Evolutionary conservation across 805 yeast genomes (phyloP).

Genomic region (Ogataea salicorniae): DNA sequence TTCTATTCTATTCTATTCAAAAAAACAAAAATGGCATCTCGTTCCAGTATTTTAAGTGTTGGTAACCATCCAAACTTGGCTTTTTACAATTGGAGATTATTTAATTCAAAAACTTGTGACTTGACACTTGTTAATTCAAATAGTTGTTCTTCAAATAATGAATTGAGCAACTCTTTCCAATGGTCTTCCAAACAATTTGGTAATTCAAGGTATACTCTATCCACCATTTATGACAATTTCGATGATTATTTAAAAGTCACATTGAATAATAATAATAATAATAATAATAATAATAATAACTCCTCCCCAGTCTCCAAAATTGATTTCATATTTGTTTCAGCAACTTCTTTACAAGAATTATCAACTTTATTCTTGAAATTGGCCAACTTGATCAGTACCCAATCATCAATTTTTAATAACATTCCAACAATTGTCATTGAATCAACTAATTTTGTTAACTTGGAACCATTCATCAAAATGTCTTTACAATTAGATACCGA

Average conservation of each 20-base stretch:
- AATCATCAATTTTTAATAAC: slow-evolving; percentile 16
- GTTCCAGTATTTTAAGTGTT: slow-evolving; percentile 33
- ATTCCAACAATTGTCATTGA: slow-evolving; percentile 58
- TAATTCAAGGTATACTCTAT: slow-evolving; percentile 25
- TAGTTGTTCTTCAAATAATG: slow-evolving; percentile 1
- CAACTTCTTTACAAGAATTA: slow-evolving; percentile 47
- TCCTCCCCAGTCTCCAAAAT: slow-evolving; percentile 18
- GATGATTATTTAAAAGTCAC: slow-evolving; percentile 19
- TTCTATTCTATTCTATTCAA: not conserved
- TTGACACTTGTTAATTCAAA: slow-evolving; percentile 37
- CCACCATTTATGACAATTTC: slow-evolving; percentile 18
- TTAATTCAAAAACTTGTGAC: slow-evolving; percentile 37
- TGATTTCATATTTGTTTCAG: slow-evolving; percentile 44
- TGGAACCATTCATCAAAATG: slow-evolving; percentile 62
- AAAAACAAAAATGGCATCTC: slow-evolving; percentile 15
- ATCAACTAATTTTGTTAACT: slow-evolving; percentile 64
- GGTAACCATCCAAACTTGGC: slow-evolving; percentile 56
- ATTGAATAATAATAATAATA: slow-evolving; percentile 1
- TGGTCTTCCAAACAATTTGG: slow-evolving; percentile 32
- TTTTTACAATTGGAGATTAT: slow-evolving; percentile 56
- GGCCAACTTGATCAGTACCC: slow-evolving; percentile 30
- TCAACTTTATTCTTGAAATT: slow-evolving; percentile 37
- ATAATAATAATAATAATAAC: too few species aligned
- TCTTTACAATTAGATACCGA: slow-evolving; percentile 28
- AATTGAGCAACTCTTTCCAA: slow-evolving; percentile 15